Evolutionary conservation across 2,329 filamentous ascomycete species (phyloP).

Genomic region (Chaetomium sp.): DNA sequence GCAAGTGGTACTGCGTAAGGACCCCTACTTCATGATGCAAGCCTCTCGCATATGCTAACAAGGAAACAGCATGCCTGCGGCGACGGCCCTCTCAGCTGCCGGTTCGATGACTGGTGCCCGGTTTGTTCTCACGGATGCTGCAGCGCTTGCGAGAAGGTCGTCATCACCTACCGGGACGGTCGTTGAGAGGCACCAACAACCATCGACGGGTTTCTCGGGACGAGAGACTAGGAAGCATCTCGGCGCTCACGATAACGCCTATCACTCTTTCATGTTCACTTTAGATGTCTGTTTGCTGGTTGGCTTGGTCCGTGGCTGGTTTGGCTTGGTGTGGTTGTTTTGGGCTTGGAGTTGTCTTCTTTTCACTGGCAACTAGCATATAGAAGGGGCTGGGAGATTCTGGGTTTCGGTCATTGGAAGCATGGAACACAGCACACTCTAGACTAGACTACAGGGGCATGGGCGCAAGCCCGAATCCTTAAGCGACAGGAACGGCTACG

Average conservation of each 20-base stretch:
- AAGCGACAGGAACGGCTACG: background rate
- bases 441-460: background rate
- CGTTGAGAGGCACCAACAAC: background rate
- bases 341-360: slow-evolving; percentile 3
- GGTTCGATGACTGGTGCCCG: slow-evolving; percentile 6
- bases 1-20: slow-evolving; percentile 27
- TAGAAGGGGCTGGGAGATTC: slow-evolving; percentile 5
- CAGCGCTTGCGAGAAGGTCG: slow-evolving; percentile 3
- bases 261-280: background rate
- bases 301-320: background rate
- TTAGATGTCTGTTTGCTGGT: background rate
- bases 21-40: background rate
- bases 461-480: background rate
- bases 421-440: background rate
- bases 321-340: background rate
- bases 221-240: background rate
- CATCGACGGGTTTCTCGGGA: background rate
- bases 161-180: background rate
- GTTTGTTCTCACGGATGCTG: slow-evolving; percentile 19
- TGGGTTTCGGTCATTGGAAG: background rate
- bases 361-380: background rate
- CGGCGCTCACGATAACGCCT: background rate
- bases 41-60: background rate
- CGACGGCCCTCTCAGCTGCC: slow-evolving; percentile 15
- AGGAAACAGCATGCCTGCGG: slow-evolving; percentile 18